Conservation (phyloP, 257 asterid species). For the Agastache rugosa region DNA sequence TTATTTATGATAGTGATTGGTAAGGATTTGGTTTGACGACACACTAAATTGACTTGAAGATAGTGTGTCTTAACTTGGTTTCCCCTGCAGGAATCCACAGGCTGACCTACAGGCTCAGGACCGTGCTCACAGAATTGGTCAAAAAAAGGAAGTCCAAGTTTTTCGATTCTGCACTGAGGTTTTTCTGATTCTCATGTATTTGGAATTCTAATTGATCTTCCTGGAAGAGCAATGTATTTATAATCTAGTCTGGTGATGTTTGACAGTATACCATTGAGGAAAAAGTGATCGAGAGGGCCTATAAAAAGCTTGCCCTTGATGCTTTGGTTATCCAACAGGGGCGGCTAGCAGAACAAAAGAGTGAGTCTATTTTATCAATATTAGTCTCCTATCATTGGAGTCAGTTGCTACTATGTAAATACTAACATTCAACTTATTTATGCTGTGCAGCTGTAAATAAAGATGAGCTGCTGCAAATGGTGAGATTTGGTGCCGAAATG, state of each 20-base stretch:
- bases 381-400: constrained; percentile 8
- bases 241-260: constrained; percentile 32
- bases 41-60: constrained; percentile 29
- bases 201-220: constrained; percentile 11
- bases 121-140: constrained; percentile 99
- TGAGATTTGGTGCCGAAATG: constrained; percentile 99
- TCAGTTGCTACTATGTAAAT: constrained; percentile 38
- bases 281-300: constrained; percentile 98
- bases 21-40: constrained; percentile 43
- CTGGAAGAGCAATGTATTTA: constrained; percentile 18
- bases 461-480: constrained; percentile 98
- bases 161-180: constrained; percentile 99
- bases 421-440: constrained; percentile 25
- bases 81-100: constrained; percentile 88
- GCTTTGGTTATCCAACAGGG: constrained; percentile 99
- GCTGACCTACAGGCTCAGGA: constrained; percentile 99
- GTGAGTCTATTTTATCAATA: constrained; percentile 51
- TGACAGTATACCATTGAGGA: constrained; percentile 98
- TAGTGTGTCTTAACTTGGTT: constrained; percentile 27
- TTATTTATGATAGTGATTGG: constrained; percentile 99
- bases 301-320: constrained; percentile 99
- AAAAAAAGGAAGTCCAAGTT: constrained; percentile 99
- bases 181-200: constrained; percentile 34
- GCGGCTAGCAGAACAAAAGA: constrained; percentile 92
- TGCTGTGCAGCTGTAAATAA: constrained; percentile 83